A percentile compares a stretch with the other conserved stretches of the same genome.
phyloP scores from a whole-genome alignment of 176 grass and related monocot species.

The Coix lacrymajobi region DNA sequence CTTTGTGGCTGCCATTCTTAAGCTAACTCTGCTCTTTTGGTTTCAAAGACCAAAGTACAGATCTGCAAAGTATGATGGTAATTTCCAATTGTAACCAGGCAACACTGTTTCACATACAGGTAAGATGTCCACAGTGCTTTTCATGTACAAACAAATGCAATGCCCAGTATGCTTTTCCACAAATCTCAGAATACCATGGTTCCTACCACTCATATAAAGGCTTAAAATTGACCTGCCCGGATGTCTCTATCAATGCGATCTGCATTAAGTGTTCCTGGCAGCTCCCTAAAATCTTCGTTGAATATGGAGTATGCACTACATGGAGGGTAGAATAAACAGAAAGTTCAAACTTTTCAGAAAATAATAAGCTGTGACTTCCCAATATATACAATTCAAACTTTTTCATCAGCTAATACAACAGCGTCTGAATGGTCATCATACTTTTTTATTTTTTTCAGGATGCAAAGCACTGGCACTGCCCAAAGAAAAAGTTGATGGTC shows the following conservation, averaged over 20 bases:
- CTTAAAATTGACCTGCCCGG: constrained; percentile 73
- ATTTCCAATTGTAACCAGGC: neutral
- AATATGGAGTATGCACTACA: constrained; percentile 99
- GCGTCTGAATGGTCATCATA: neutral
- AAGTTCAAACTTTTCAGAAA: neutral
- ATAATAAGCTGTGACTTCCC: neutral
- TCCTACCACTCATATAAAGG: neutral
- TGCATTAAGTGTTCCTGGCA: constrained; percentile 89
- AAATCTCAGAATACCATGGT: neutral
- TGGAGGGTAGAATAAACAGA: neutral
- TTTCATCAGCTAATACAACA: neutral
- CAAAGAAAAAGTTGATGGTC: constrained; percentile 2
- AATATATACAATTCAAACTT: neutral
- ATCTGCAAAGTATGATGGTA: neutral
- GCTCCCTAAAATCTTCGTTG: constrained; percentile 92
- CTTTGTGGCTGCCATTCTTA: neutral
- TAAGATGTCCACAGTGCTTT: neutral
- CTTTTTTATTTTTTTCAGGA: neutral
- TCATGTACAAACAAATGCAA: neutral
- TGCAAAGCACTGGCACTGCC: neutral
- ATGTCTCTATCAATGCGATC: constrained; percentile 90
- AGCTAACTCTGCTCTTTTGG: neutral
- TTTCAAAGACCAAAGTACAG: neutral
- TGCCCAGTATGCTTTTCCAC: neutral
- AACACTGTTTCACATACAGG: neutral